Evolutionary conservation across 2,329 filamentous ascomycete species (phyloP), one percentile per base, ranked within the genome.

Genomic region (Verticillium zaregamsianum): DNA sequence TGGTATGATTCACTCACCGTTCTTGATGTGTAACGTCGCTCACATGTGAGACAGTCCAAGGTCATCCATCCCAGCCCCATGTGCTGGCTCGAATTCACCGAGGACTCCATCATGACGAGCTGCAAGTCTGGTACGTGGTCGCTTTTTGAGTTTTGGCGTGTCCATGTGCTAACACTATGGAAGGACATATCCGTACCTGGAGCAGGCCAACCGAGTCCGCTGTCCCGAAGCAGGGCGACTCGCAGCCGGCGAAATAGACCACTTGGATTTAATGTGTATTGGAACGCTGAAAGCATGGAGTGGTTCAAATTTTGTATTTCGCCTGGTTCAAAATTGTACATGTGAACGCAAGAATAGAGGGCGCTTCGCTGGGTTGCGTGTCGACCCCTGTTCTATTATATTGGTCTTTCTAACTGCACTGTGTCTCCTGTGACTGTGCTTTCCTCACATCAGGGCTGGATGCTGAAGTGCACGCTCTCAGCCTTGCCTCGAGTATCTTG

Each of bases 61-160:
- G 80, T 85, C 14, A 87, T 97, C 39, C 93, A 97, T 73, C 86
- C 89, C 64, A 92, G 98, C 75, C 93, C 93, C 59, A 81, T 96
- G 55, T 91, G 87, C 73, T 97, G 93, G 90, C 77, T 99, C 45
- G 91, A 89, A n/a, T 99, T 99, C 70, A 93, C 94, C 60, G 90
- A 97, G 73, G 89, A 96, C 69, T 90, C 90, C 65, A 97, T 99
- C 67, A 88, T 98, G 71, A 97, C 93, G 39, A 92, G 92, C 67
- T 97, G 93, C 77, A 90, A 92, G 72, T 91, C 89, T 77, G 94
- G 94, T 96, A 80, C 75, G 89, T 81, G 59, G 54, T 58, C 28
- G 49, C 62, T 49, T 33, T 64, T 62, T 68, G 59, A 68, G 67
- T 62, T 59, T 63, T 63, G 57, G 57, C 66, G 58, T 65, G 66